Evolutionary conservation across 495 filamentous ascomycete genomes (phyloP).

Genomic region (Neurospora sublineolata): DNA sequence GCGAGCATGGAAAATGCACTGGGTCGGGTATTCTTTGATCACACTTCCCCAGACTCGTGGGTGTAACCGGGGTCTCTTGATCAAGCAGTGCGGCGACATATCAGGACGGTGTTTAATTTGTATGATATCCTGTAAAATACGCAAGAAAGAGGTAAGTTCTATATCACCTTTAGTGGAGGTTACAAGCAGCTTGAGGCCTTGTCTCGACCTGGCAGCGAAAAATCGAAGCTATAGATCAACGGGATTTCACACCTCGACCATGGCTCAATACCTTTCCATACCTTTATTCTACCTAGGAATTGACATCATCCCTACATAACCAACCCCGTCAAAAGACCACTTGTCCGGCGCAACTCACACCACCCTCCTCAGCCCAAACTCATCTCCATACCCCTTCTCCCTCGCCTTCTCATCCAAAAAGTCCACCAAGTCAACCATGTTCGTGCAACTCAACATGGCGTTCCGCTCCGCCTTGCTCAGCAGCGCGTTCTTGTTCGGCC

Average conservation of each 20-base stretch:
- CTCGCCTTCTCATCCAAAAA: constrained; percentile 42
- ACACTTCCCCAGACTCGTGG: neutral
- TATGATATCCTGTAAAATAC: neutral
- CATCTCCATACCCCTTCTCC: constrained; percentile 12
- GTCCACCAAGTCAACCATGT: constrained; percentile 48
- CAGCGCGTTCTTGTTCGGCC: constrained; percentile 31
- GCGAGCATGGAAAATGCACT: neutral
- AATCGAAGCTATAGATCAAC: neutral
- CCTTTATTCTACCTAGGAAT: neutral
- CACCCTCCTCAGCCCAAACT: constrained; percentile 3
- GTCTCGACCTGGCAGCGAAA: neutral
- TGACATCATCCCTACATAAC: neutral
- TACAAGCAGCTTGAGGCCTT: neutral
- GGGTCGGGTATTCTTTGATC: neutral
- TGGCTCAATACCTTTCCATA: neutral
- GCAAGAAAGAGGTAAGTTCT: neutral
- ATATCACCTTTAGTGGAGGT: neutral
- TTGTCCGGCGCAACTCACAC: neutral
- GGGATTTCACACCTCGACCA: neutral
- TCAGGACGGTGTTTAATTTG: neutral
- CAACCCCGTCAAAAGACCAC: neutral
- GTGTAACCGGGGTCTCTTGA: neutral
- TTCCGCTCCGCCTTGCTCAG: constrained; percentile 41
- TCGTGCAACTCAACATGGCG: constrained; percentile 36
- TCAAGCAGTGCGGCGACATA: neutral